Evolutionary conservation across 2,329 filamentous ascomycete species (phyloP), one percentile per base, ranked within the genome.

Genomic region (Aureobasidium vineae): DNA sequence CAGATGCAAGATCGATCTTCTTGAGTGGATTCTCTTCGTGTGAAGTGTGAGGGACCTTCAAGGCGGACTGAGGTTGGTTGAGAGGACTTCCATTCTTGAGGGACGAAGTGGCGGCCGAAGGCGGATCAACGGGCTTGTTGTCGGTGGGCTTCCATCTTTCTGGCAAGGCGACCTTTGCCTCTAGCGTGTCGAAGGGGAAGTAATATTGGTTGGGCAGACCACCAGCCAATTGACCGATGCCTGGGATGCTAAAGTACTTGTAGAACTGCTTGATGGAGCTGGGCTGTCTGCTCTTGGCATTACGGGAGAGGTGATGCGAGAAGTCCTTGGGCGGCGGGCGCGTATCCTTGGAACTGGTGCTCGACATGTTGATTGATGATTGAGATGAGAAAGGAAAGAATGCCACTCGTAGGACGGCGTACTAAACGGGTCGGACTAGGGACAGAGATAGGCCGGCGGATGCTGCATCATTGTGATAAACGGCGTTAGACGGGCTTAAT

Each of bases 141-240:
- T 87, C 85, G 13, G 88, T 88, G 1, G 89, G 89, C 40, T 85
- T 83, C 83, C 90, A 95, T 76, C 92, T 86, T 70, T 89, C 82
- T 8, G 91, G 88, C 69, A 86, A 85, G 38, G 91, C 91, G 68
- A 89, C 86, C 70, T 89, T 87, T 47, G 92, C 91, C 78, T 96
- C 91, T 69, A 97, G 86, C 0, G 92, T 95, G 73, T 97, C 92
- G 77, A 90, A 97, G 10, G 93, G 93, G 74, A 97, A 97, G 79
- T 91, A 91, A 67, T 85, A 84, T 45, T 88, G 82, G 77, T 95
- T 89, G 19, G 93, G 93, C 26, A 96, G 85, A 68, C 85, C 85
- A 72, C 85, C 85, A 13, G 86, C 85, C 43, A 88, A 75, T 72
- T 88, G 86, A 19, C 81, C 84, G 70, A 88, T 86, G 41, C 84